Conservation (phyloP, 2,329 filamentous ascomycete genomes). For the Phyllosticta capitalensis region DNA sequence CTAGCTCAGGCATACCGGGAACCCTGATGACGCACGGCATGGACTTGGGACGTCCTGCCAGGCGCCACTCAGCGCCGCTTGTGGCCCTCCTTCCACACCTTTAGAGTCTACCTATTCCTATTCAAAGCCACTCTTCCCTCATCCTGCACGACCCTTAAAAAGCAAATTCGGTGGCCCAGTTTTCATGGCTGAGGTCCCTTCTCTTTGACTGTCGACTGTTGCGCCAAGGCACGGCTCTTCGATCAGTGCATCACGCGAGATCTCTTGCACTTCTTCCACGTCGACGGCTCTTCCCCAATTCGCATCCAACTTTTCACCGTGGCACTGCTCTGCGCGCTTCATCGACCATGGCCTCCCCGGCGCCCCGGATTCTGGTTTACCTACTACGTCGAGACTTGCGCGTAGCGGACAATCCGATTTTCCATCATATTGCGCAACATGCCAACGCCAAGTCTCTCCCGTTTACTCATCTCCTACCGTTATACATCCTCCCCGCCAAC, state of each 20-base stretch:
- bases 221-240: neutral
- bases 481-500: constrained; percentile 59
- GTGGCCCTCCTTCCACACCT: neutral
- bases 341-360: neutral
- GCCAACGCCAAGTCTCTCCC: constrained; percentile 14
- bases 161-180: neutral
- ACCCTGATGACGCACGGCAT: neutral
- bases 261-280: neutral
- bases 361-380: constrained; percentile 52
- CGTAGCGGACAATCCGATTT: constrained; percentile 63
- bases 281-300: neutral
- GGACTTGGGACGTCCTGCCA: neutral
- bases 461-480: constrained; percentile 58
- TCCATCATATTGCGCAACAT: constrained; percentile 47
- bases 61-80: neutral
- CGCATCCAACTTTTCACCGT: neutral
- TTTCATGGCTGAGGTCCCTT: neutral
- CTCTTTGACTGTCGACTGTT: neutral
- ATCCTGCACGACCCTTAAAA: neutral
- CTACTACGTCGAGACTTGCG: constrained; percentile 64
- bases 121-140: neutral
- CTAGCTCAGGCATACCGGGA: neutral
- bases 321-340: neutral
- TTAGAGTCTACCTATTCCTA: neutral
- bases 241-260: neutral